Percentiles rank a stretch among this genome's conserved stretches.
phyloP scores from a whole-genome alignment of 306 rosid species.

The Glycine tomentella region DNA sequence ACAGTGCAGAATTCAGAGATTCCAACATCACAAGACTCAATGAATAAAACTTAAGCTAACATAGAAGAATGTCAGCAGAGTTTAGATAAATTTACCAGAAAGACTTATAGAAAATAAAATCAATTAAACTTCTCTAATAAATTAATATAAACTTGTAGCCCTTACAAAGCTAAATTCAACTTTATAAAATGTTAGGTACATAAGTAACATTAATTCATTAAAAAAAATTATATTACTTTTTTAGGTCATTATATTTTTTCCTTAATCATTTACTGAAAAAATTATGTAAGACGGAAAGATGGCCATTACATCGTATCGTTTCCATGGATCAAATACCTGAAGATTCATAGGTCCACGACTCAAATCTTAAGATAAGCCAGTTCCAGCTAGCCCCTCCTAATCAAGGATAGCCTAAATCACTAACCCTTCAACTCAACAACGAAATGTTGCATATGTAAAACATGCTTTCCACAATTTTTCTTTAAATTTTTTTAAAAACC shows the following conservation, averaged over 20 bases:
- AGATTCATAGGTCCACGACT: no score
- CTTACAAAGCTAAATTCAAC: not conserved
- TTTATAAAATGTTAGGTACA: not conserved
- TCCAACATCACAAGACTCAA: no score
- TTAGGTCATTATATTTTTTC: not conserved
- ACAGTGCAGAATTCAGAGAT: no score
- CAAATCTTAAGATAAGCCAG: no score
- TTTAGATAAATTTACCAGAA: not conserved
- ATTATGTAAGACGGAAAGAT: no score
- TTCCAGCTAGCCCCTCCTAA: no score
- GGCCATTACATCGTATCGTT: no score
- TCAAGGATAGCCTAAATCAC: no score
- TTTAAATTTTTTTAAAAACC: not conserved
- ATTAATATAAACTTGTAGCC: not conserved
- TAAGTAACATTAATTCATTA: not conserved
- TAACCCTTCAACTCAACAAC: not conserved
- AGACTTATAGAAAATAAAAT: not conserved
- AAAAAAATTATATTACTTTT: not conserved
- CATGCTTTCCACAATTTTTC: not conserved
- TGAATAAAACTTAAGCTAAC: no score
- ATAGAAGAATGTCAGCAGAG: not conserved
- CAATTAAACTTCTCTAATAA: not conserved
- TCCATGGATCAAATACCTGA: no score
- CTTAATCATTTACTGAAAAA: not conserved
- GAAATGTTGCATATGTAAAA: not conserved